Percentiles rank a stretch among this genome's conserved stretches.
Evolutionary conservation across 1,139 yeast genomes (phyloP).

Genomic region (Candida freyschussii): DNA sequence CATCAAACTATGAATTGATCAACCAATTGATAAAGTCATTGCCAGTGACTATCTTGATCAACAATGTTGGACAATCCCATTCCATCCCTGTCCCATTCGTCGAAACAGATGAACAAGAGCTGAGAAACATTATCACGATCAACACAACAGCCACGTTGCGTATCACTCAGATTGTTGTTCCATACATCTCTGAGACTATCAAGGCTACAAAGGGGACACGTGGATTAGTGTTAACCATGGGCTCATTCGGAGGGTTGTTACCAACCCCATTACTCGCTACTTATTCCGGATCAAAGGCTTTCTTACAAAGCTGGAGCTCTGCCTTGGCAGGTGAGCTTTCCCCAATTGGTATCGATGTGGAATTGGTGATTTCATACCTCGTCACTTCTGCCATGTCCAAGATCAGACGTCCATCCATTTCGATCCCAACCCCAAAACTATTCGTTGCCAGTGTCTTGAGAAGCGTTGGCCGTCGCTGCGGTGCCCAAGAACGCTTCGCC

Average conservation of each 20-base stretch:
- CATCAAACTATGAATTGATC: slow-evolving; percentile 49
- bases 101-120: slow-evolving; percentile 71
- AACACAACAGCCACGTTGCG: slow-evolving; percentile 82
- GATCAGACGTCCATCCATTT: slow-evolving; percentile 65
- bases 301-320: slow-evolving; percentile 86
- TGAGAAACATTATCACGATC: slow-evolving; percentile 74
- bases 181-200: slow-evolving; percentile 55
- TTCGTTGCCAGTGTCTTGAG: slow-evolving; percentile 71
- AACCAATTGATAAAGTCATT: slow-evolving; percentile 41
- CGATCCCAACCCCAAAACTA: slow-evolving; percentile 76
- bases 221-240: slow-evolving; percentile 89
- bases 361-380: slow-evolving; percentile 80
- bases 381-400: slow-evolving; percentile 97
- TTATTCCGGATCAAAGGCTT: slow-evolving; percentile 94
- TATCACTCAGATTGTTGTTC: slow-evolving; percentile 73
- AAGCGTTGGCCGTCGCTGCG: slow-evolving; percentile 76
- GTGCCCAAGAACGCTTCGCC: slow-evolving; percentile 87
- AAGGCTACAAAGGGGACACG: slow-evolving; percentile 36
- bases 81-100: slow-evolving; percentile 90
- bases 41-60: slow-evolving; percentile 70
- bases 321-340: slow-evolving; percentile 86
- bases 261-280: slow-evolving; percentile 93
- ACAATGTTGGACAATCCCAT: slow-evolving; percentile 94
- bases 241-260: slow-evolving; percentile 90
- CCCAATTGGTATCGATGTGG: slow-evolving; percentile 71